Evolutionary conservation across 176 grass and related monocot genomes (phyloP).

Genomic region (Zea luxurians): DNA sequence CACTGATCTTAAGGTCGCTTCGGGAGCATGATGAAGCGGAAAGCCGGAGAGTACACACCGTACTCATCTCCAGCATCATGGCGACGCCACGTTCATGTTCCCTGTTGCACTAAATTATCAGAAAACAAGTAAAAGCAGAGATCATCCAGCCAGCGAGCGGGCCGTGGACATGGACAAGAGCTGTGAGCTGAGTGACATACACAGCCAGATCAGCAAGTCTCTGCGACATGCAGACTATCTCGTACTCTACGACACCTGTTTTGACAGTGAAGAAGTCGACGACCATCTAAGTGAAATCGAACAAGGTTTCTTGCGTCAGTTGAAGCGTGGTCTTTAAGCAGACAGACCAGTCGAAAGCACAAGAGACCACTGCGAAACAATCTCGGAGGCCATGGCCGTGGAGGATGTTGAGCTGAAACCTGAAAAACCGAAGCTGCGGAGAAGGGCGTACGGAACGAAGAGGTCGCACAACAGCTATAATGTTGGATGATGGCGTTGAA

Average conservation of each 20-base stretch:
- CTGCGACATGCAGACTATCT: constrained; percentile 46
- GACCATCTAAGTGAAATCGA: constrained; percentile 54
- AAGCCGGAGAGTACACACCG: constrained; percentile 52
- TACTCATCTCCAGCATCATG: constrained; percentile 60
- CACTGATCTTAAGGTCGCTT: too few species aligned
- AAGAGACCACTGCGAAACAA: background rate
- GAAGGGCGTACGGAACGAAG: constrained; percentile 32
- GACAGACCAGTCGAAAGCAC: constrained; percentile 26
- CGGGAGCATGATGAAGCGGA: too few species aligned
- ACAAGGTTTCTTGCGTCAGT: constrained; percentile 54
- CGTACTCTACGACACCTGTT: constrained; percentile 55
- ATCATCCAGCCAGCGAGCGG: too few species aligned
- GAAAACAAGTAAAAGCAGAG: too few species aligned
- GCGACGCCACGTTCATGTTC: too few species aligned
- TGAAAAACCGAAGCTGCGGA: background rate
- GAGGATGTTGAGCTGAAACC: constrained; percentile 33
- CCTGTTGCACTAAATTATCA: too few species aligned
- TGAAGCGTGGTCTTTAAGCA: constrained; percentile 42
- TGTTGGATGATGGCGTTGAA: background rate
- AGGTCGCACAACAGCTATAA: background rate
- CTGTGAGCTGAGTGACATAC: constrained; percentile 53
- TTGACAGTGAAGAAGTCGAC: constrained; percentile 48
- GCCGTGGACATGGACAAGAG: too few species aligned
- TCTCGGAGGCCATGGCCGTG: constrained; percentile 10
- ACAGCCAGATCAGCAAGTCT: constrained; percentile 50